Percentiles rank a stretch among this genome's conserved stretches.
Conservation (phyloP, 208 protist species). For the Acanthamoeba quina region DNA sequence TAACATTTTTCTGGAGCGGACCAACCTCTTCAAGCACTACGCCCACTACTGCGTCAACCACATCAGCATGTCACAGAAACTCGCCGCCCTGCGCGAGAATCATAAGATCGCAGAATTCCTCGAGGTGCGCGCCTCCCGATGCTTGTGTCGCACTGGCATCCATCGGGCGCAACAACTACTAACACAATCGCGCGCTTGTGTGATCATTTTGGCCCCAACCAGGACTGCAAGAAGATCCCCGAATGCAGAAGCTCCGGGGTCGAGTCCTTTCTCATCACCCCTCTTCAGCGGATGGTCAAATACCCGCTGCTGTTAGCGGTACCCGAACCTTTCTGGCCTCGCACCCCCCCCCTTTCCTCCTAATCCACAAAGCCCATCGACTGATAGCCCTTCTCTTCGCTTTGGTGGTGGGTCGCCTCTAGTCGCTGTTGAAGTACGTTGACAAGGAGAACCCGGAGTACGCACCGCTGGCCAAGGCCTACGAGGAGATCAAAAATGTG, state of each 20-base stretch:
- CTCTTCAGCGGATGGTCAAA: constrained; percentile 40
- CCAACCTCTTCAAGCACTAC: constrained; percentile 70
- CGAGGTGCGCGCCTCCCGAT: not conserved
- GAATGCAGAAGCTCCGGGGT: not conserved
- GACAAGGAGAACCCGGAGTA: constrained; percentile 57
- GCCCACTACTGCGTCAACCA: constrained; percentile 72
- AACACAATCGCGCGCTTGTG: not conserved
- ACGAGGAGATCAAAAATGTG: constrained; percentile 56
- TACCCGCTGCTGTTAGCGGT: constrained; percentile 18
- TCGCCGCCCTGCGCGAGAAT: not conserved
- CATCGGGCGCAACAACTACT: not conserved
- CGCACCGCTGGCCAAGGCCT: constrained; percentile 4
- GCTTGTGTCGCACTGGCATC: too few relatives aligned
- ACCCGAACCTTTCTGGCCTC: not conserved
- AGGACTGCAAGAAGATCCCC: constrained; percentile 44
- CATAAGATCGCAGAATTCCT: constrained; percentile 16
- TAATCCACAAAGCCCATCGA: not conserved
- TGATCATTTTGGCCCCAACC: not conserved
- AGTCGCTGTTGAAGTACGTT: constrained; percentile 51
- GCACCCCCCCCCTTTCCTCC: not conserved
- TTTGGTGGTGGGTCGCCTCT: not conserved
- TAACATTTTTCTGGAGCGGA: constrained; percentile 4
- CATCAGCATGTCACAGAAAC: not conserved
- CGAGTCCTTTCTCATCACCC: constrained; percentile 69
- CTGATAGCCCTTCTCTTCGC: too few relatives aligned